phyloP scores from a whole-genome alignment of 495 filamentous ascomycete genomes.

The Aspergillus carlsbadensis region DNA sequence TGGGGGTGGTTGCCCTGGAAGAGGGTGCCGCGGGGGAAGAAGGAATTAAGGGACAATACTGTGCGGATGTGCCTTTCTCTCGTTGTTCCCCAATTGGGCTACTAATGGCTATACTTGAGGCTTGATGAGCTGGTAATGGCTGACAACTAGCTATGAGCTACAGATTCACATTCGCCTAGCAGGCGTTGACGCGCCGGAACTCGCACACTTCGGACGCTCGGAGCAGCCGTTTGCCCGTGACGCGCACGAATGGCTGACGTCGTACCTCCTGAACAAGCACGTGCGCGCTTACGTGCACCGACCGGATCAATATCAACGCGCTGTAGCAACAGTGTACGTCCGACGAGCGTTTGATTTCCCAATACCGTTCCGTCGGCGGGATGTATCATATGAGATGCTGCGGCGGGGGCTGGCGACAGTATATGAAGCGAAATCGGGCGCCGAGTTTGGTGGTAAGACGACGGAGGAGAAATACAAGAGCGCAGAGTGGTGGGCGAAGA shows the following conservation, averaged over 20 bases:
- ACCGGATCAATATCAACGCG: conserved; percentile 87
- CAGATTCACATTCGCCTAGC: conserved; percentile 82
- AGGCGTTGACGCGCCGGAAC: conserved; percentile 89
- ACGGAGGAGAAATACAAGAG: conserved; percentile 63
- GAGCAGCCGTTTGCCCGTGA: conserved; percentile 82
- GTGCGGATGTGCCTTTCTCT: conserved; percentile 50
- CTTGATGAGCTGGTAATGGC: neutral
- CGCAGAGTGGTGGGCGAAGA: conserved; percentile 71
- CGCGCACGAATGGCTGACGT: conserved; percentile 72
- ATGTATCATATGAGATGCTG: conserved; percentile 90
- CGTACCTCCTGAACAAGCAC: conserved; percentile 67
- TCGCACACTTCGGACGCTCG: conserved; percentile 85
- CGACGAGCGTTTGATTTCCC: conserved; percentile 58
- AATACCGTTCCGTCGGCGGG: conserved; percentile 56
- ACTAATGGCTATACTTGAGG: neutral
- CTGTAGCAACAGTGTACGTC: conserved; percentile 83
- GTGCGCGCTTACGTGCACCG: conserved; percentile 79
- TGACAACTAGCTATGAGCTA: neutral
- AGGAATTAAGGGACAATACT: conserved; percentile 71
- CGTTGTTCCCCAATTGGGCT: too few relatives aligned
- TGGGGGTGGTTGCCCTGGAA: conserved; percentile 89
- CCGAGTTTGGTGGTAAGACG: conserved; percentile 76
- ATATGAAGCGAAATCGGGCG: conserved; percentile 85
- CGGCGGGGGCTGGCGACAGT: conserved; percentile 78
- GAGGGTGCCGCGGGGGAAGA: conserved; percentile 63